Evolutionary conservation across 1,284 basidiomycete species (phyloP), one percentile per base, ranked within the genome.

Genomic region (Pseudozyma sp.): DNA sequence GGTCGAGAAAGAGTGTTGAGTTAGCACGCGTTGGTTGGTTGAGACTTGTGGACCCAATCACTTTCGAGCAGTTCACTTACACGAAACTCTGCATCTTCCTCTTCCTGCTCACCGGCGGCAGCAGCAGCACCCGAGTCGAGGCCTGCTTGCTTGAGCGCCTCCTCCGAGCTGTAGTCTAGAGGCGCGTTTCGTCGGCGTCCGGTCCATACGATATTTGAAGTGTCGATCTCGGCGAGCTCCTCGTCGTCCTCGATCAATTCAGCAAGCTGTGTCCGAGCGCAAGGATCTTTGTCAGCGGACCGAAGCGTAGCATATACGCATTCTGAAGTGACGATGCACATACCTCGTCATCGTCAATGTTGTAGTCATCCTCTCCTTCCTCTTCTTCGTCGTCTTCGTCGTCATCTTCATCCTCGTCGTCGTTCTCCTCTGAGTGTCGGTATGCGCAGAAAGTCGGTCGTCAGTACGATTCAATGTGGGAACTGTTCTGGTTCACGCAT

Each of bases 91-190:
- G 69, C 52, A 44, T 78, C 77, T 9, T 77, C 77, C 8, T 78
- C 75, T 29, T 79, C 75, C 7, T 54, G 62, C 11, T 75, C 68
- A 19, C 37, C 68, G 10, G 56, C 45, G 30, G 42, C 68, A 10
- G 56, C 45, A 7, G 53, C 47, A 31, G 72, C 39, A 14, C 53
- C 67, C 14, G 58, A 40, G 39, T 58, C 53, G 45, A 78, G 61
- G 30, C 78, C 78, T 7, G 78, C 78, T 34, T 78, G 68, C 48
- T 74, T 70, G 54, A 78, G 61, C 16, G 78, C 78, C 37, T 80
- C 78, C 43, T 73, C 78, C 13, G 74, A 77, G 56, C 66, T 78
- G 63, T 80, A 80, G 65, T 80, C 78, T 35, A 80, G 54, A 7
- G 69, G 66, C 29, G 70, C 67, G 34, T 68, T 70, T 37, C 78